Percentiles rank a stretch among this genome's conserved stretches.
Conservation (phyloP, 2,329 filamentous ascomycete species). For the Diaporthe longicolla region DNA sequence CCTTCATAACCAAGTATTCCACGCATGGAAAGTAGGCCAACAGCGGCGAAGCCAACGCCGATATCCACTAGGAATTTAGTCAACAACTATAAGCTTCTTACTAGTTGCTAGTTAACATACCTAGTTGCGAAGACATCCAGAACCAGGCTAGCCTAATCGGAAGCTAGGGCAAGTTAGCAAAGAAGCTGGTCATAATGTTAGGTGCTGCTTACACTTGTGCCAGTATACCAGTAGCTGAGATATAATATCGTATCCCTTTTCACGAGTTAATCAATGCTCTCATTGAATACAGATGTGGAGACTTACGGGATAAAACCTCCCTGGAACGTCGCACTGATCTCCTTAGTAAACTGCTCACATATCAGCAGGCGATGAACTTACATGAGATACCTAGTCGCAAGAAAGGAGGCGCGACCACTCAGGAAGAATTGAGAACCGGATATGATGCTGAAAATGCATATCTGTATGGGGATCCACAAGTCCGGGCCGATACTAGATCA, state of each 20-base stretch:
- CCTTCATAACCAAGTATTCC: constrained; percentile 47
- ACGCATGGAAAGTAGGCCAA: constrained; percentile 48
- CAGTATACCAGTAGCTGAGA: constrained; percentile 53
- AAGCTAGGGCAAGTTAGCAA: constrained; percentile 46
- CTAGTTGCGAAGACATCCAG: constrained; percentile 47
- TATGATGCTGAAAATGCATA: constrained; percentile 33
- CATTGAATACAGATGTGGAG: too few relatives aligned
- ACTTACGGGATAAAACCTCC: constrained; percentile 51
- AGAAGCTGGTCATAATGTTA: too few relatives aligned
- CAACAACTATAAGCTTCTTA: background rate
- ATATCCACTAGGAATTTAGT: background rate
- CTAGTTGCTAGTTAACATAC: background rate
- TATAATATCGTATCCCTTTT: constrained; percentile 49
- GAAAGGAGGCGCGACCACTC: background rate
- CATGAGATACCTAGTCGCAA: constrained; percentile 7
- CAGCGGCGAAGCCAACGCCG: constrained; percentile 41
- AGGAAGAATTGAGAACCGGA: constrained; percentile 7
- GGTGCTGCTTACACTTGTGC: background rate
- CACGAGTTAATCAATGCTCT: background rate
- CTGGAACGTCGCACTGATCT: constrained; percentile 40
- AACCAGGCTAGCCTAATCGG: constrained; percentile 57
- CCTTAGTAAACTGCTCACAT: background rate
- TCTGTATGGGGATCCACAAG: constrained; percentile 48
- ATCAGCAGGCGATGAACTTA: background rate
- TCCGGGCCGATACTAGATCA: constrained; percentile 39